Percentiles rank a stretch among this genome's conserved stretches.
phyloP scores from a whole-genome alignment of 2,329 filamentous ascomycete genomes.

The Colletotrichum tamarilloi region DNA sequence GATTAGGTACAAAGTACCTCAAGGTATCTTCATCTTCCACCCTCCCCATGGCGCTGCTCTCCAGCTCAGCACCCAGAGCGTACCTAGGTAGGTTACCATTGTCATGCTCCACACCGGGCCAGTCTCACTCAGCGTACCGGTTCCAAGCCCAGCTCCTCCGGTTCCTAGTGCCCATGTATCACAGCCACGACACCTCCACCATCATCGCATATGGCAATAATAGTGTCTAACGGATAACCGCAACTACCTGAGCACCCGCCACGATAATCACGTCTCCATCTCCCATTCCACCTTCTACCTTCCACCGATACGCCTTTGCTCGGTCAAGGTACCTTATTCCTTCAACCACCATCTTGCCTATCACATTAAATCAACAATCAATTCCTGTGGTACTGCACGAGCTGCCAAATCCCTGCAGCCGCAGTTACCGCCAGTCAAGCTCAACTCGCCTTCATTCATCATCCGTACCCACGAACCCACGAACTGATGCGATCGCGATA shows the following conservation, averaged over 20 bases:
- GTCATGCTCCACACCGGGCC: slow-evolving; percentile 7
- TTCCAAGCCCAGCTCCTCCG: background rate
- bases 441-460: background rate
- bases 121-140: background rate
- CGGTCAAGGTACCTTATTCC: background rate
- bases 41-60: too few relatives aligned
- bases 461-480: background rate
- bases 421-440: background rate
- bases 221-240: slow-evolving; percentile 4
- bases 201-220: background rate
- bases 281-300: background rate
- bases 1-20: background rate
- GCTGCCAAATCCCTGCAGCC: background rate
- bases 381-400: background rate
- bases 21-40: background rate
- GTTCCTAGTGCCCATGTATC: background rate
- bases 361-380: background rate
- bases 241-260: background rate
- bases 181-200: slow-evolving; percentile 6
- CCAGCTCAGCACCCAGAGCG: background rate
- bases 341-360: background rate
- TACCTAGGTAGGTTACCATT: background rate
- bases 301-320: background rate
- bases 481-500: background rate
- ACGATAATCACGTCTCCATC: background rate